Percentiles rank a stretch among this genome's conserved stretches.
These are phyloP conservation scores for Phyllosticta ampelicida DNA, from an alignment of 2,329 filamentous ascomycete species.

Conservation along the genomic window DNA sequence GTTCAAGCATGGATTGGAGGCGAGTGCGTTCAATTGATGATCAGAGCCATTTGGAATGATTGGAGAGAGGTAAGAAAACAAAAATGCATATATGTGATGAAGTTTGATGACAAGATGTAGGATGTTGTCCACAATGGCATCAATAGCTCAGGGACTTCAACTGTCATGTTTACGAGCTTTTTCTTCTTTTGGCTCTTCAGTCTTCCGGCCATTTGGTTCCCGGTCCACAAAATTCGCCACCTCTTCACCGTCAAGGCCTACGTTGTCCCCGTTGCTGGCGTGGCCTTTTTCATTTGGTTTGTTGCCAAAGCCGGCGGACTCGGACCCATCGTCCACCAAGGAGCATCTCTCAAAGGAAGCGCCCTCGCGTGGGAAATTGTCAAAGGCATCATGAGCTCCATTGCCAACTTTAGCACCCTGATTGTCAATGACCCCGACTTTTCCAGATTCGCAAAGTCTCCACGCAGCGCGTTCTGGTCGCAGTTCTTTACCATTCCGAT, in stretches of 20 bases:
- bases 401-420: conserved; percentile 83
- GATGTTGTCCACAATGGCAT: conserved; percentile 58
- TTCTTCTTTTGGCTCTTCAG: conserved; percentile 78
- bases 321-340: conserved; percentile 69
- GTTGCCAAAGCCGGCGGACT: conserved; percentile 71
- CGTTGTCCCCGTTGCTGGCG: conserved; percentile 70
- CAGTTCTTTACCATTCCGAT: conserved; percentile 51
- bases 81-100: not conserved
- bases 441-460: conserved; percentile 67
- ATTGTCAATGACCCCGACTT: conserved; percentile 78
- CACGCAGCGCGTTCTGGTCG: conserved; percentile 66
- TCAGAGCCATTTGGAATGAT: conserved; percentile 67
- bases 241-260: conserved; percentile 85
- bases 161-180: conserved; percentile 67
- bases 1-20: conserved; percentile 76
- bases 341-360: conserved; percentile 51
- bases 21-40: conserved; percentile 79
- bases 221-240: conserved; percentile 78
- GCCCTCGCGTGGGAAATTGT: conserved; percentile 72
- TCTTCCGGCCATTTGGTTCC: conserved; percentile 78
- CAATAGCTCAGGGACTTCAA: conserved; percentile 58
- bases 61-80: conserved; percentile 40
- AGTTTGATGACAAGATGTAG: conserved; percentile 23
- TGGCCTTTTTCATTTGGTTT: conserved; percentile 82
- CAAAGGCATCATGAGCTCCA: conserved; percentile 75